Percentiles rank a stretch among this genome's conserved stretches.
phyloP scores from a whole-genome alignment of 257 asterid species.

The Eucommia ulmoides region DNA sequence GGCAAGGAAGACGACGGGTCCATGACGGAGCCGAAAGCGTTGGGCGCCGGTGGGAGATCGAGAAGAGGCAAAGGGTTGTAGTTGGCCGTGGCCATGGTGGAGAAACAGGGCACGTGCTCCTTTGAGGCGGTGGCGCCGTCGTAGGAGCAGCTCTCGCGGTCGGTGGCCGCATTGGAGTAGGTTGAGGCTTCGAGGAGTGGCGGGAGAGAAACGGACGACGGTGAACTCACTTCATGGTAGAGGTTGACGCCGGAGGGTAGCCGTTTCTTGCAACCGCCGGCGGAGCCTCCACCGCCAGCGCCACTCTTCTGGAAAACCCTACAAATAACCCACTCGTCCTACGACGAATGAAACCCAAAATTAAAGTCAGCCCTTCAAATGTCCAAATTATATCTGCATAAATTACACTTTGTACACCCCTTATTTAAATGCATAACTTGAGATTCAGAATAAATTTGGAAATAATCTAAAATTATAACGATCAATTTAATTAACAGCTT shows the following conservation, averaged over 20 bases:
- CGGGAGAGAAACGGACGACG: constrained; percentile 72
- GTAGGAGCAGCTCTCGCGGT: constrained; percentile 35
- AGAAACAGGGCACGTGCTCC: constrained; percentile 99
- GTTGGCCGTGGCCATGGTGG: constrained; percentile 38
- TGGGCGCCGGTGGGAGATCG: constrained; percentile 22
- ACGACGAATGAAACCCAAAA: background rate
- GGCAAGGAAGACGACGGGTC: constrained; percentile 13
- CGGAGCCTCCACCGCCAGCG: constrained; percentile 11
- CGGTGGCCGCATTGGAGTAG: constrained; percentile 20
- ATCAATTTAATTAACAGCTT: no score
- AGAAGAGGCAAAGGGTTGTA: constrained; percentile 32
- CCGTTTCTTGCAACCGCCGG: constrained; percentile 36
- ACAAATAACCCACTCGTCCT: constrained; percentile 98
- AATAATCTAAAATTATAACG: no score
- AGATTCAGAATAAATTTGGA: no score
- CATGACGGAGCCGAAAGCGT: background rate
- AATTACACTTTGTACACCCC: no score
- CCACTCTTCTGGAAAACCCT: constrained; percentile 64
- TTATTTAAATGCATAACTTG: no score
- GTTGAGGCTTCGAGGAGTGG: constrained; percentile 49
- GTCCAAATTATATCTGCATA: no score
- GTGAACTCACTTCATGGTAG: constrained; percentile 45
- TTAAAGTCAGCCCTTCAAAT: no score
- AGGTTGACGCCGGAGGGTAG: constrained; percentile 10
- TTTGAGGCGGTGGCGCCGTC: constrained; percentile 25